Base-by-base conservation (phyloP, 2,329 filamentous ascomycete species). In the Cercospora zeae-maydis region DNA sequence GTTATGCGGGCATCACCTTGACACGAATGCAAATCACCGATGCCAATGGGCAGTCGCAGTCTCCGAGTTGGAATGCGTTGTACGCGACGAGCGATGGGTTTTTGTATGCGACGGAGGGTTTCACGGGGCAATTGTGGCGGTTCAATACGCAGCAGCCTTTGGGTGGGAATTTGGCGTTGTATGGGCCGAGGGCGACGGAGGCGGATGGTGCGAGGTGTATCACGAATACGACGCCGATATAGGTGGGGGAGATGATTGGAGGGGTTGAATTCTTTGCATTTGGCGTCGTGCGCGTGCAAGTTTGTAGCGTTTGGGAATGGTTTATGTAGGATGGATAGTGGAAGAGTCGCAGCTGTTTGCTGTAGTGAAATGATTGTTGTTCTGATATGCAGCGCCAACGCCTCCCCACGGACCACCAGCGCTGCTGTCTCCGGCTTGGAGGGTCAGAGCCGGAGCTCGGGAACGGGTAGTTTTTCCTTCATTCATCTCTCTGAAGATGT, bases 201-300 rank as follows among this genome's bases (percentile, higher is more conserved):
- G 61, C 56, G 30, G 61, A 63, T 31, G 61, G 61, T 27, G 61
- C 61, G 16, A 63, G 61, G 52, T 63, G 61, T 24, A 52, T 36
- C 13, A 51, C 24, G 34, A 61, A 61, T 16, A 56, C 59, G 33
- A 13, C 3, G 6, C 27, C 51, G 24, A 11, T 33, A 16, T 45
- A 16, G 39, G 19, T 14, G 39, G 19, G 39, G 39, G 39, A 4
- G 9, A 16, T 2, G 39, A 4, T 8, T 39, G 36, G 11, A 9
- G 11, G 3, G 36, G 11, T 4, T 2, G 3, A 9, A 27, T 27
- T 27, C 24, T 3, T 34, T 34, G 31, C 11, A 34, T 13, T 2
- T 34, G 31, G 4, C 30, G 30, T 31, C 2, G 11, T 34, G 8
- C 2, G 31, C 10, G 31, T 34, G 31, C 2, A 9, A 4, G 31